phyloP scores from a whole-genome alignment of 139 green algal species.

The Trebouxia sp. region DNA sequence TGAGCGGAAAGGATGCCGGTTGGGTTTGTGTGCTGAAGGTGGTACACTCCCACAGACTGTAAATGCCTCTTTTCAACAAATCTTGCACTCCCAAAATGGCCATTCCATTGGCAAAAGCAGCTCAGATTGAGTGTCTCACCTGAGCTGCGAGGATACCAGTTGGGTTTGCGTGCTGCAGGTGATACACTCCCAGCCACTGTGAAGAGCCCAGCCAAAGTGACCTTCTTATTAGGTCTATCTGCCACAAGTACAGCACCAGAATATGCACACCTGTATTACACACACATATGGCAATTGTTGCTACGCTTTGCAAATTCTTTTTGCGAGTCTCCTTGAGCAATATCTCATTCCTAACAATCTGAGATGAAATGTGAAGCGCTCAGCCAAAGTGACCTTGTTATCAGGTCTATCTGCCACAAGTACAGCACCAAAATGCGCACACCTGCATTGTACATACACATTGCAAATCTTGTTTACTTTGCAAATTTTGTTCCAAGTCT shows the following conservation, averaged over 20 bases:
- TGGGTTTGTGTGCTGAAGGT: too few species aligned
- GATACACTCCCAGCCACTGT: slow-evolving; percentile 36
- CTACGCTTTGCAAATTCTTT: too few species aligned
- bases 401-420: slow-evolving; percentile 38
- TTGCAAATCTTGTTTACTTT: background rate
- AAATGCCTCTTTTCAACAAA: too few species aligned
- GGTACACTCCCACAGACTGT: too few species aligned
- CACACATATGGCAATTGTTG: background rate
- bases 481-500: too few species aligned
- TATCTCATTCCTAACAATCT: too few species aligned
- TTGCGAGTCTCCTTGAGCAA: too few species aligned
- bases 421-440: slow-evolving; percentile 37
- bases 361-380: background rate
- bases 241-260: slow-evolving; percentile 42
- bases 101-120: too few species aligned
- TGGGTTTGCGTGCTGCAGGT: background rate
- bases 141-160: slow-evolving; percentile 13
- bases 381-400: background rate
- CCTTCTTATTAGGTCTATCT: slow-evolving; percentile 23
- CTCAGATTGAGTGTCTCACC: background rate
- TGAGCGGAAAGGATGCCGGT: too few species aligned
- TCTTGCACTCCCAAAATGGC: too few species aligned
- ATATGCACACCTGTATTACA: slow-evolving; percentile 31
- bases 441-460: background rate
- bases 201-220: background rate